Base-by-base conservation (phyloP, 805 yeast genomes). In the Brettanomyces custersianus region DNA sequence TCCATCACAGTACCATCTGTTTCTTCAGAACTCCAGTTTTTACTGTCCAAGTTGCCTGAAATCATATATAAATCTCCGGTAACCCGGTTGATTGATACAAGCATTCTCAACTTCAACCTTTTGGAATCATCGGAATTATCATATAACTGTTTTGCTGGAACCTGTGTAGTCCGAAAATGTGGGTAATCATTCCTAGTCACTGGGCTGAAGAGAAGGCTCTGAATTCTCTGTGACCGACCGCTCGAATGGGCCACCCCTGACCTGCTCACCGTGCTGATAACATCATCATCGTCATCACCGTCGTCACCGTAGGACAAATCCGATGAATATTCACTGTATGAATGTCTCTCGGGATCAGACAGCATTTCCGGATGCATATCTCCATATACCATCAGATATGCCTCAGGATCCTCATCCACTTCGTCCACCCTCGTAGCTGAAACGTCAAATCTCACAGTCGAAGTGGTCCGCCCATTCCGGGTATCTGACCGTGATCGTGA, bases 21-120 rank as follows among this genome's bases (percentile, higher is more conserved):
- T 31, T 55, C 58, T 34, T 55, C 59, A 11, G 52, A 41, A 36
- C 60, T 54, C 62, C 62, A 57, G 34, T 54, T 49, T 34, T 54
- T 54, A 20, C 40, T 40, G 40, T 57, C 63, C 35, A 58, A 36
- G 32, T 59, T 59, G 6, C 60, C 62, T 11, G 62, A 56, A 22
- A 49, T 40, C 39, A 55, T 35, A 38, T 42, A 50, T 13, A 59
- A 39, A 24, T 59, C 63, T 4, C 65, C 65, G 2, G 61, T 55
- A 10, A 45, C 32, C 33, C 65, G 46, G 39, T 59, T 51, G 33
- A 59, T 48, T 3, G 54, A 47, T 4, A 47, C 46, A 34, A 54
- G 44, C 11, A 59, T 17, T 23, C 45, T 44, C 35, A 59, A 38
- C 25, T 43, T 53, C 33, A 54, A 30, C 11, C 33, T 36, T 16